Conservation (phyloP, 495 filamentous ascomycete genomes). For the Neurospora sp. region DNA sequence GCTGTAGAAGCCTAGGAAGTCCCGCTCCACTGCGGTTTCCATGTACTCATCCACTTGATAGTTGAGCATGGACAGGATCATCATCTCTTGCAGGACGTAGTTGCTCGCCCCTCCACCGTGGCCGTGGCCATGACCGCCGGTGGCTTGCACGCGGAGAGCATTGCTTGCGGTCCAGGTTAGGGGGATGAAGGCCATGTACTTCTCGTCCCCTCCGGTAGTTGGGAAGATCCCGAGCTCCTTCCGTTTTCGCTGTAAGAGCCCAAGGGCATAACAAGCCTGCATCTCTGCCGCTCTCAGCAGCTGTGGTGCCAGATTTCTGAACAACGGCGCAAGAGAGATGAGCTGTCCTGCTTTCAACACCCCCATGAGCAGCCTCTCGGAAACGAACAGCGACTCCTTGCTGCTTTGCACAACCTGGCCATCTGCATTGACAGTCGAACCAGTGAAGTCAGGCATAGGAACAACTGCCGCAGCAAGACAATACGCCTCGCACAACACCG, state of each 20-base stretch:
- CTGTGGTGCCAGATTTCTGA: not conserved
- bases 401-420: not conserved
- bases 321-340: not conserved
- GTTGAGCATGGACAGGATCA: not conserved
- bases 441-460: not conserved
- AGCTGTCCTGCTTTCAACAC: not conserved
- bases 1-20: not conserved
- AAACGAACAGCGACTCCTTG: not conserved
- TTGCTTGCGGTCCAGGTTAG: not conserved
- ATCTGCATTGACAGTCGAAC: not conserved
- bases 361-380: not conserved
- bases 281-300: not conserved
- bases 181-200: not conserved
- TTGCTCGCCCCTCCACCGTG: not conserved
- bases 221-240: not conserved
- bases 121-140: not conserved
- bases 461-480: not conserved
- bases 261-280: not conserved
- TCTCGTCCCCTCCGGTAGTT: not conserved
- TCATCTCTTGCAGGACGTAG: not conserved
- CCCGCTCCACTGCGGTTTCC: not conserved
- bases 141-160: not conserved
- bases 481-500: not conserved
- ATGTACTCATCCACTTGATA: not conserved
- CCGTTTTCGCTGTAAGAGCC: not conserved